Evolutionary conservation across 192 early-diverging fungal species (phyloP), one percentile per base, ranked within the genome.

Genomic region (Lobosporangium transversale): DNA sequence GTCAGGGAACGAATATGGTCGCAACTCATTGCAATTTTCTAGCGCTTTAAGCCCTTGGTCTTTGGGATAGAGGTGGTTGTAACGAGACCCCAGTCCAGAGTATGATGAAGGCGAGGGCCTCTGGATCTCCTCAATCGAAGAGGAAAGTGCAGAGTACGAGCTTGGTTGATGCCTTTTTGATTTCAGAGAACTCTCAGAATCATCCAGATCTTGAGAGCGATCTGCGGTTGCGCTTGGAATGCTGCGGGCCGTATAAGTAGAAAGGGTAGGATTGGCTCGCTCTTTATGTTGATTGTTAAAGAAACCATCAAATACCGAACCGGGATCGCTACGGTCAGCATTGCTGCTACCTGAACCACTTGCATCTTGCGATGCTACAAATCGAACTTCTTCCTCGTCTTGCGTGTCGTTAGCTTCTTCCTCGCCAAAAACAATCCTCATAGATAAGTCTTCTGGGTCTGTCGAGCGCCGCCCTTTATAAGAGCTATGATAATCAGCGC

Each of bases 61-160:
- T 5, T 55, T 33, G 26, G 62, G 47, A 18, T 56, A 36, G 11
- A 65, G 43, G 14, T 45, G 44, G 9, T 42, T 45, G 12, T 61
- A 67, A 0, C 73, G 63, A 5, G 73, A 76, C n/a, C 73, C 73
- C 15, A 76, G 59, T 26, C 71, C 63, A 11, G 73, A 67, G 26
- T 62, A 62, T 0, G 64, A 76, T 10, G 58, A 56, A 11, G 73
- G 73, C 17, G 67, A n/a, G 1, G 73, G 67, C 4, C 73, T 52
- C 24, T 76, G 73, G 23, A 76, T 76, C 45, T 76, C 73, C 36
- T 76, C 73, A 45, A 76, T 67, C 2, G 73, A 76, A 1, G 73
- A 76, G 0, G 73, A 76, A 17, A 67, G 29, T 1, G 59, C 53
- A 17, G 73, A 76, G 36, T 56, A 58, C 1, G 64, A 62, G 37